Evolutionary conservation across 2,329 filamentous ascomycete species (phyloP).

Genomic region (Trichoderma simmonsii): DNA sequence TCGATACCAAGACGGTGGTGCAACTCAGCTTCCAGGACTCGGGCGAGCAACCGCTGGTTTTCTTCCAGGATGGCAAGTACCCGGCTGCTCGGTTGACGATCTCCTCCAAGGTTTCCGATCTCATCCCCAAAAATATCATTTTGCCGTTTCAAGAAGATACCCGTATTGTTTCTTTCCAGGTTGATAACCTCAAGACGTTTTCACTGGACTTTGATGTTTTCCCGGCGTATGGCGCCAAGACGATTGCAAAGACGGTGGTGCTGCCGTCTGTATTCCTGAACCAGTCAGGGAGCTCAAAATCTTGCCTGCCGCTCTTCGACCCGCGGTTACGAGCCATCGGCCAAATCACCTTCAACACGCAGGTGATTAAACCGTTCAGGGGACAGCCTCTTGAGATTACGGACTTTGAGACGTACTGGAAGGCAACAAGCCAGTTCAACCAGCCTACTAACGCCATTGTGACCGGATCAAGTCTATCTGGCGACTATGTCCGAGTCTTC

Average conservation of each 20-base stretch:
- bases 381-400: constrained; percentile 93
- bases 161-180: constrained; percentile 89
- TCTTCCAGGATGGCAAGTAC: constrained; percentile 96
- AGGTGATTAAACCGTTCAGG: constrained; percentile 94
- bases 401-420: constrained; percentile 99
- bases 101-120: constrained; percentile 90
- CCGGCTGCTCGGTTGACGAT: constrained; percentile 92
- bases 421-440: constrained; percentile 90
- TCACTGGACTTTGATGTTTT: constrained; percentile 97
- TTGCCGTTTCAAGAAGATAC: constrained; percentile 96
- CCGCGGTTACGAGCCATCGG: constrained; percentile 88
- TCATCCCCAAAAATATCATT: constrained; percentile 94
- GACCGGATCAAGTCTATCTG: constrained; percentile 90
- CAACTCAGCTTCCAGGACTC: constrained; percentile 84
- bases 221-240: constrained; percentile 93
- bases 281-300: constrained; percentile 69
- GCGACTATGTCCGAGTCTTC: constrained; percentile 90
- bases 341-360: constrained; percentile 88
- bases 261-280: constrained; percentile 82
- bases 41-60: constrained; percentile 75
- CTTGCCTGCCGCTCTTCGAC: constrained; percentile 87
- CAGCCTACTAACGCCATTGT: constrained; percentile 78
- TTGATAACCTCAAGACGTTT: constrained; percentile 90
- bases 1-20: constrained; percentile 95
- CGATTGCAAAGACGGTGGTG: constrained; percentile 93